Evolutionary conservation across 2,329 filamentous ascomycete species (phyloP).

Genomic region (Botrytis porri): DNA sequence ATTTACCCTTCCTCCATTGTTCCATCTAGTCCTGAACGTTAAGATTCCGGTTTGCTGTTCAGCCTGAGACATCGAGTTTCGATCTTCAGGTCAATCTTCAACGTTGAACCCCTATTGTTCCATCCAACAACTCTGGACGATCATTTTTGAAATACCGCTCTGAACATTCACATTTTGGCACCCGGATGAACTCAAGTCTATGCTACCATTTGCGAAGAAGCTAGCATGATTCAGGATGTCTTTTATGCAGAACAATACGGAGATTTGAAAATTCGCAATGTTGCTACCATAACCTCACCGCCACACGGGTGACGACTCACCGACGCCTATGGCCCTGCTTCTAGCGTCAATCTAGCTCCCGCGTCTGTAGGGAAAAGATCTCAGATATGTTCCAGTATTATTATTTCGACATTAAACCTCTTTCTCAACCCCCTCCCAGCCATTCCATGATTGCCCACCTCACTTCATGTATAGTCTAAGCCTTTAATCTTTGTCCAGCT

Average conservation of each 20-base stretch:
- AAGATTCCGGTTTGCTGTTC: not conserved
- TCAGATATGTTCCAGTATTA: not conserved
- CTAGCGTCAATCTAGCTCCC: not conserved
- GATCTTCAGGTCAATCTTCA: not conserved
- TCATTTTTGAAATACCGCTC: not conserved
- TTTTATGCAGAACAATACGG: not conserved
- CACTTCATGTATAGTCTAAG: slow-evolving; percentile 42
- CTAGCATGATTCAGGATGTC: not conserved
- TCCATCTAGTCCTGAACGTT: not conserved
- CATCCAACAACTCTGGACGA: not conserved
- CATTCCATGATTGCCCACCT: not conserved
- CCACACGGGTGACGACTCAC: not conserved
- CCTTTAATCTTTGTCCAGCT: slow-evolving; percentile 69
- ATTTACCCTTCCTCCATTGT: not conserved
- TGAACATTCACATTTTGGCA: not conserved
- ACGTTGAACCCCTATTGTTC: not conserved
- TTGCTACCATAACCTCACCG: not conserved
- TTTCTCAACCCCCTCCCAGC: not conserved
- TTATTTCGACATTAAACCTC: not conserved
- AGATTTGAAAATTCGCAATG: not conserved
- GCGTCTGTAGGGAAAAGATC: not conserved
- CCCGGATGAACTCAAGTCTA: not conserved
- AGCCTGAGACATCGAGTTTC: not conserved
- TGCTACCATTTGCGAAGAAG: not conserved
- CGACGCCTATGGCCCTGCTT: not conserved